These are phyloP conservation scores for Nicotiana benthamiana DNA, from an alignment of 257 asterid genomes.

Conservation along the genomic window DNA sequence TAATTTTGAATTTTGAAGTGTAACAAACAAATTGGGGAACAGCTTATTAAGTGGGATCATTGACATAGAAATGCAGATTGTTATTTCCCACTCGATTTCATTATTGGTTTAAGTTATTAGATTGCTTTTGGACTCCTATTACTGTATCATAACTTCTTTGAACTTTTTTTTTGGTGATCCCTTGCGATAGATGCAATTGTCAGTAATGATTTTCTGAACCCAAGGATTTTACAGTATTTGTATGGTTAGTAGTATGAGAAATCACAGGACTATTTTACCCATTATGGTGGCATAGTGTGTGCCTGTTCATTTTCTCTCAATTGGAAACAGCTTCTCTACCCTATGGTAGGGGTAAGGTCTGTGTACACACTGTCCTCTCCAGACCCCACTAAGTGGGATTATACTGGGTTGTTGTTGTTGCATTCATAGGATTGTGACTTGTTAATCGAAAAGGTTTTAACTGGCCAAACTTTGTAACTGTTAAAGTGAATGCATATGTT, in stretches of 20 bases:
- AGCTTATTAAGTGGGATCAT: not conserved
- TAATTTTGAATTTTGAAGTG: not conserved
- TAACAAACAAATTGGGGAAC: not conserved
- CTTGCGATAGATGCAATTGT: not conserved
- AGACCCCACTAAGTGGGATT: no score
- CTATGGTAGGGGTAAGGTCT: no score
- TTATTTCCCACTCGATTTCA: not conserved
- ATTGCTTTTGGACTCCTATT: not conserved
- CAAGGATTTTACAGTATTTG: not conserved
- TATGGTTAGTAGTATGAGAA: not conserved
- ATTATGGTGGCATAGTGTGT: not conserved
- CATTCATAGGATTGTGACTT: not conserved
- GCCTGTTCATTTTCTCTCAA: not conserved
- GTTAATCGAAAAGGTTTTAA: not conserved
- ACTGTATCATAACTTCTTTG: not conserved
- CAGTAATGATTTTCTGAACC: not conserved
- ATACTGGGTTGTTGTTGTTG: no score
- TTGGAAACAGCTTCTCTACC: no score
- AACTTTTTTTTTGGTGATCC: not conserved
- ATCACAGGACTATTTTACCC: not conserved
- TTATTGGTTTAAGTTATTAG: not conserved
- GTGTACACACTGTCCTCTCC: no score
- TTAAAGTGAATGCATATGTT: not conserved
- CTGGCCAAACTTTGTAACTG: not conserved
- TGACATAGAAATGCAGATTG: not conserved